phyloP scores from a whole-genome alignment of 2,329 filamentous ascomycete genomes.

The Pseudopithomyces maydicus region DNA sequence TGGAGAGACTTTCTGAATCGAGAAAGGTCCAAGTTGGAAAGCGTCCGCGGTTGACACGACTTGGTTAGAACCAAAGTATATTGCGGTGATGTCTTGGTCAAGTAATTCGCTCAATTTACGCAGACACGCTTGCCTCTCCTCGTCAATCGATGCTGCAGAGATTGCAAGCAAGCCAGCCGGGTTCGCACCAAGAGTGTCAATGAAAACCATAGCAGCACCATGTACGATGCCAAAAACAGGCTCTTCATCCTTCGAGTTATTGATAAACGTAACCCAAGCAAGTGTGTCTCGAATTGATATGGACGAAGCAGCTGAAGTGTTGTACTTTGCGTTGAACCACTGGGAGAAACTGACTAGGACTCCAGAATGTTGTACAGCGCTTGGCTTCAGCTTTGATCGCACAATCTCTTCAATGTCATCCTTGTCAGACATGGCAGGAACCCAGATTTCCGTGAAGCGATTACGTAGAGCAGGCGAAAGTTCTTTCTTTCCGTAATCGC shows the following conservation, averaged over 20 bases:
- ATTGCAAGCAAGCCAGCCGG: constrained; percentile 84
- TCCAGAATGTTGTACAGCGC: constrained; percentile 63
- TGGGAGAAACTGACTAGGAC: constrained; percentile 84
- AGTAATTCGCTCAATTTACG: constrained; percentile 72
- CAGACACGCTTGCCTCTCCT: constrained; percentile 76
- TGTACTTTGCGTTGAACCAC: constrained; percentile 85
- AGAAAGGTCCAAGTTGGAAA: constrained; percentile 77
- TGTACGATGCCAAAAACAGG: constrained; percentile 67
- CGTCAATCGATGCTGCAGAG: constrained; percentile 69
- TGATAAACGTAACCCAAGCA: constrained; percentile 92
- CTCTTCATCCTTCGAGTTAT: constrained; percentile 62
- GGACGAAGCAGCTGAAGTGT: constrained; percentile 74
- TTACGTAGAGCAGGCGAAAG: constrained; percentile 93
- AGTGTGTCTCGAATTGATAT: constrained; percentile 93
- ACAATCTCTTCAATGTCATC: constrained; percentile 91
- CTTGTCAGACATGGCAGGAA: constrained; percentile 81
- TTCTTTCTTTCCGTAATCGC: constrained; percentile 97
- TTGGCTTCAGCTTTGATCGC: constrained; percentile 68
- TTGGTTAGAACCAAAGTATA: constrained; percentile 69
- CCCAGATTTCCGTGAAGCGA: constrained; percentile 98
- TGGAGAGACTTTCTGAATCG: constrained; percentile 59
- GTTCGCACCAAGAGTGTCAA: constrained; percentile 94
- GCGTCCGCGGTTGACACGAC: constrained; percentile 59
- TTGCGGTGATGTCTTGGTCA: constrained; percentile 62
- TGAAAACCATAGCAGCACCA: constrained; percentile 92